phyloP scores from a whole-genome alignment of 495 filamentous ascomycete species.

The Tuber indicum region DNA sequence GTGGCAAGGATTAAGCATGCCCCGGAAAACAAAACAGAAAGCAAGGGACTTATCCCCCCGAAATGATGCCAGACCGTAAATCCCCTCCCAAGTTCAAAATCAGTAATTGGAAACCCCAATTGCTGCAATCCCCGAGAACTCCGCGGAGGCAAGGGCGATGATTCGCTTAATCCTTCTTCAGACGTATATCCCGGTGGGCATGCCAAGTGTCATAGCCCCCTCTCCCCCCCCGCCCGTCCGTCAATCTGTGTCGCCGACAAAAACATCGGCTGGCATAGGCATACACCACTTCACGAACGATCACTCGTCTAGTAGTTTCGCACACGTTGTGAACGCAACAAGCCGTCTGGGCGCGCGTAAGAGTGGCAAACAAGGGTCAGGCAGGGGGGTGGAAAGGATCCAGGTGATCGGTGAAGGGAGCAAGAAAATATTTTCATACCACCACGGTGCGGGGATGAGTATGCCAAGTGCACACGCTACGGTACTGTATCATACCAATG shows the following conservation, averaged over 20 bases:
- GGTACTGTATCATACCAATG: not conserved
- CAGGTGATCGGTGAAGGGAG: not conserved
- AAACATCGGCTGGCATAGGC: not conserved
- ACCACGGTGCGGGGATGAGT: not conserved
- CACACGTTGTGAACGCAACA: not conserved
- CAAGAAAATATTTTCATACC: not conserved
- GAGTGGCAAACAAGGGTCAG: not conserved
- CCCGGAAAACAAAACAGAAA: not conserved
- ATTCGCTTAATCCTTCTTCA: not conserved
- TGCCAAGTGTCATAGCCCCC: not conserved
- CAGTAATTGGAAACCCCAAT: not conserved
- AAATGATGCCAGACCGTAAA: not conserved
- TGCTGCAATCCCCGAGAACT: not conserved
- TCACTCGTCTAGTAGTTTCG: not conserved
- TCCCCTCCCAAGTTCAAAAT: not conserved
- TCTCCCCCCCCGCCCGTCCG: not conserved
- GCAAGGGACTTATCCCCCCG: not conserved
- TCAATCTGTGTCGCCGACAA: not conserved
- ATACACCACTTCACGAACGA: not conserved
- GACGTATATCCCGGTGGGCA: not conserved
- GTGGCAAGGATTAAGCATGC: not conserved
- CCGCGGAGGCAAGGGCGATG: not conserved
- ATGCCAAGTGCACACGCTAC: not conserved
- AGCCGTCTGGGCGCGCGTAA: not conserved
- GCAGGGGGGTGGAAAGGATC: not conserved